Conservation (phyloP, 352 stramenopile genomes). For the Saprolegnia diclina region DNA sequence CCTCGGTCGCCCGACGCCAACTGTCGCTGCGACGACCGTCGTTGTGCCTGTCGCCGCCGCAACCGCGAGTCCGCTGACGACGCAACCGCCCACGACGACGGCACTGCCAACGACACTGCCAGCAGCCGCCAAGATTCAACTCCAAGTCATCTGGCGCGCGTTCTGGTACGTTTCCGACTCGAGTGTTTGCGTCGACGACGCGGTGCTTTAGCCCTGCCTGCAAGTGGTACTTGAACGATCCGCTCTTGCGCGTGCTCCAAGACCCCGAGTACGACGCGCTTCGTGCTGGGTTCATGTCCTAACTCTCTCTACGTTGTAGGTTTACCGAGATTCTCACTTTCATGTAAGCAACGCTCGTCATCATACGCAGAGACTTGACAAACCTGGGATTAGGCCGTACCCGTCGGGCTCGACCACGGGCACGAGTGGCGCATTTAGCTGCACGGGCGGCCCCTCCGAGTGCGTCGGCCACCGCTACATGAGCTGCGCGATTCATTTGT, state of each 20-base stretch:
- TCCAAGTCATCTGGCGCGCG: constrained; percentile 76
- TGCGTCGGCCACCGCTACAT: constrained; percentile 76
- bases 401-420: constrained; percentile 58
- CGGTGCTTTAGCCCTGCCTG: constrained; percentile 47
- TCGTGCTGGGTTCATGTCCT: neutral
- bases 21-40: neutral
- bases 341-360: constrained; percentile 23
- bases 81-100: neutral
- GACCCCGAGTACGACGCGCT: constrained; percentile 43
- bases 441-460: constrained; percentile 57
- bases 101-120: neutral
- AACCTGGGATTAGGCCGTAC: constrained; percentile 30
- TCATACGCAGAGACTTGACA: neutral
- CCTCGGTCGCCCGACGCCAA: neutral
- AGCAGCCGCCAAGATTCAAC: constrained; percentile 39
- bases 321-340: constrained; percentile 75
- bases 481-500: constrained; percentile 65
- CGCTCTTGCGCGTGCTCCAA: constrained; percentile 53
- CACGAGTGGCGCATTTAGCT: constrained; percentile 55
- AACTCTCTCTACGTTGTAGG: constrained; percentile 30
- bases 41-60: neutral
- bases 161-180: constrained; percentile 50
- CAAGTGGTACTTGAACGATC: constrained; percentile 62
- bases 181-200: neutral
- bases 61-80: neutral